These are phyloP conservation scores for Globisporangium paddicum DNA, from an alignment of 352 stramenopile genomes.

Conservation along the genomic window DNA sequence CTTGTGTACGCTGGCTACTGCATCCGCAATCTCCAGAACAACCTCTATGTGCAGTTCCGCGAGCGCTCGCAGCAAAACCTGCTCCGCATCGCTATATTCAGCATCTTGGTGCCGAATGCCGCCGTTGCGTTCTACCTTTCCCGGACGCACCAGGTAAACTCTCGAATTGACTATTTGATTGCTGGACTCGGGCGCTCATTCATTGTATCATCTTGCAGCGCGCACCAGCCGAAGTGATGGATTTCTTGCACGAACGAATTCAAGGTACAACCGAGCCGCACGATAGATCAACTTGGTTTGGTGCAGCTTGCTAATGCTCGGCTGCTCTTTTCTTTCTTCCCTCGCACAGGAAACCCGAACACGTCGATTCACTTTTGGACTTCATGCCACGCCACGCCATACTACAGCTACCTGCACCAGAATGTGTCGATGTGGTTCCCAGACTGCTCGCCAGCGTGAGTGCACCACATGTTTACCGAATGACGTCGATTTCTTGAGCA, in stretches of 20 bases:
- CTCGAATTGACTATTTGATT: background rate
- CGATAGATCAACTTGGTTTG: background rate
- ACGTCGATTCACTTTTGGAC: slow-evolving; percentile 83
- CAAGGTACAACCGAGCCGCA: slow-evolving; percentile 28
- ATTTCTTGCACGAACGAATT: slow-evolving; percentile 55
- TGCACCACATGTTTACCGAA: background rate
- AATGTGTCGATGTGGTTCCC: slow-evolving; percentile 86
- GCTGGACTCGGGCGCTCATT: background rate
- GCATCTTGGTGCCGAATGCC: slow-evolving; percentile 61
- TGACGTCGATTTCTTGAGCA: background rate
- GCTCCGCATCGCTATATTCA: slow-evolving; percentile 37
- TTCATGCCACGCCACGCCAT: slow-evolving; percentile 80
- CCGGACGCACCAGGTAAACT: slow-evolving; percentile 44
- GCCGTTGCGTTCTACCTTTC: slow-evolving; percentile 67
- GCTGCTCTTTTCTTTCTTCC: background rate
- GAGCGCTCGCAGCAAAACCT: slow-evolving; percentile 55
- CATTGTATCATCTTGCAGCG: slow-evolving; percentile 24
- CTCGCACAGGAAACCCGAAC: slow-evolving; percentile 22
- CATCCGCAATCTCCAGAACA: slow-evolving; percentile 61
- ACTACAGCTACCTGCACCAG: slow-evolving; percentile 84
- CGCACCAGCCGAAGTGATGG: slow-evolving; percentile 74
- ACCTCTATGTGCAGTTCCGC: slow-evolving; percentile 49
- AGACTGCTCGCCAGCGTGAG: slow-evolving; percentile 74
- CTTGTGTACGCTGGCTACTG: slow-evolving; percentile 79
- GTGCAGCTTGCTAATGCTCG: background rate